Evolutionary conservation across 106 monocot species (phyloP).

Genomic region (Posidonia australis): DNA sequence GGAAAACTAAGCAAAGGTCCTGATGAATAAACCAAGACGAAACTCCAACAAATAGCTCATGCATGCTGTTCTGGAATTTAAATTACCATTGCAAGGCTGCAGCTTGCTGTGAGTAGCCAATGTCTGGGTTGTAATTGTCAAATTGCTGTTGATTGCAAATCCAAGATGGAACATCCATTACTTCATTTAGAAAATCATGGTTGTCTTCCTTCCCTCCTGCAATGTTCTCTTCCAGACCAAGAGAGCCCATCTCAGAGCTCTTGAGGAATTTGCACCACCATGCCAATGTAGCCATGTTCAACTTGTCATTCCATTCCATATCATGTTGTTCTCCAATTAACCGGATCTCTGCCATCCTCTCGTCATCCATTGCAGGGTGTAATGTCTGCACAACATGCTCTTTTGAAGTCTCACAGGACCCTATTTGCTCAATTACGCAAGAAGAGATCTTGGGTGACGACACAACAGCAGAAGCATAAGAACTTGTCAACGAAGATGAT

Average conservation of each 20-base stretch:
- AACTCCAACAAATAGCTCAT: too few relatives aligned
- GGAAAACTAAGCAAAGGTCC: too few relatives aligned
- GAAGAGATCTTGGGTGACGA: background rate
- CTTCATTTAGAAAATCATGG: background rate
- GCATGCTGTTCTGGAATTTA: too few relatives aligned
- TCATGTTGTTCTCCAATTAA: slow-evolving; percentile 62
- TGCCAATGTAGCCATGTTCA: slow-evolving; percentile 54
- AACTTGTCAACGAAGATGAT: background rate
- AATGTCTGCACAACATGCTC: slow-evolving; percentile 3
- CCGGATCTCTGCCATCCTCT: slow-evolving; percentile 71
- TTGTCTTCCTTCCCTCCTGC: background rate
- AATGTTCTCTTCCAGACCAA: background rate
- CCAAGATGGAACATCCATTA: background rate
- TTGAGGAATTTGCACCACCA: slow-evolving; percentile 80
- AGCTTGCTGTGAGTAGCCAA: background rate
- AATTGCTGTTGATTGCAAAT: background rate
- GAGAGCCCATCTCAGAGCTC: slow-evolving; percentile 19
- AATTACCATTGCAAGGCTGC: background rate
- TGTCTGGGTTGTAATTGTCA: background rate
- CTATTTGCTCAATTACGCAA: background rate
- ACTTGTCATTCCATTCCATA: slow-evolving; percentile 78
- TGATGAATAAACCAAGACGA: too few relatives aligned
- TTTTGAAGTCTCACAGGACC: background rate
- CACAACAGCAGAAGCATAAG: background rate
- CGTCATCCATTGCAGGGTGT: slow-evolving; percentile 71